These are phyloP conservation scores for Colletotrichum sublineola DNA, from an alignment of 2,329 filamentous ascomycete genomes.

Conservation along the genomic window DNA sequence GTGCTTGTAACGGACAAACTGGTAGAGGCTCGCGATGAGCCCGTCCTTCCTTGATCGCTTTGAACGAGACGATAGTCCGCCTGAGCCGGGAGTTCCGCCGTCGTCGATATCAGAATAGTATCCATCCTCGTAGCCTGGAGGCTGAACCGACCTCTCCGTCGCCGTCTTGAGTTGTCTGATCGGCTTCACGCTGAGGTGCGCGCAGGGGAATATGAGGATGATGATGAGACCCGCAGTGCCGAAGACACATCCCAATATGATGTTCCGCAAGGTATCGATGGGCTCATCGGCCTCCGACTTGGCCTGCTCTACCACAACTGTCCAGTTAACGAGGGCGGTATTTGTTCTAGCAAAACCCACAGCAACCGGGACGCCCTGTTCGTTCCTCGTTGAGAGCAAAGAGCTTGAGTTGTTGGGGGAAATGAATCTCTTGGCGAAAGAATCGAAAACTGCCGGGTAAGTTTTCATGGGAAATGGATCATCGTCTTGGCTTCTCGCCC, in stretches of 20 bases:
- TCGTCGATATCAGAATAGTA: conserved; percentile 60
- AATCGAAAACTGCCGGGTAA: conserved; percentile 74
- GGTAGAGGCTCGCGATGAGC: conserved; percentile 36
- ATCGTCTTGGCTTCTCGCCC: conserved; percentile 57
- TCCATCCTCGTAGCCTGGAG: conserved; percentile 69
- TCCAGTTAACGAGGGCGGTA: conserved; percentile 82
- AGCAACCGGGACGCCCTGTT: conserved; percentile 77
- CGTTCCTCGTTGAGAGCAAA: conserved; percentile 77
- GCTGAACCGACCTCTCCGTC: conserved; percentile 79
- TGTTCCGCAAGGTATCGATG: conserved; percentile 80
- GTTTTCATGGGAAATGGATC: conserved; percentile 68
- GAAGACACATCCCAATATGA: conserved; percentile 88
- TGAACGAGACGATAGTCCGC: conserved; percentile 52
- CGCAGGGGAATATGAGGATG: conserved; percentile 80
- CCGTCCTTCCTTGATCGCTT: conserved; percentile 59
- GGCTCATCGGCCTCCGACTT: conserved; percentile 81
- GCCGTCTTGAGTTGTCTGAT: conserved; percentile 82
- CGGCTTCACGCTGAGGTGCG: conserved; percentile 84
- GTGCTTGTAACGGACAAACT: conserved; percentile 44
- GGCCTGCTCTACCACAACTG: conserved; percentile 82
- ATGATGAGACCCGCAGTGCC: conserved; percentile 81
- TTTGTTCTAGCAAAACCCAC: conserved; percentile 83
- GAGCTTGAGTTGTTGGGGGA: conserved; percentile 77
- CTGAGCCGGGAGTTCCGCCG: conserved; percentile 57
- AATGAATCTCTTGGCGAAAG: conserved; percentile 66